phyloP scores from a whole-genome alignment of 371 early-diverging fungal genomes.

The Dichotomocladium elegans region DNA sequence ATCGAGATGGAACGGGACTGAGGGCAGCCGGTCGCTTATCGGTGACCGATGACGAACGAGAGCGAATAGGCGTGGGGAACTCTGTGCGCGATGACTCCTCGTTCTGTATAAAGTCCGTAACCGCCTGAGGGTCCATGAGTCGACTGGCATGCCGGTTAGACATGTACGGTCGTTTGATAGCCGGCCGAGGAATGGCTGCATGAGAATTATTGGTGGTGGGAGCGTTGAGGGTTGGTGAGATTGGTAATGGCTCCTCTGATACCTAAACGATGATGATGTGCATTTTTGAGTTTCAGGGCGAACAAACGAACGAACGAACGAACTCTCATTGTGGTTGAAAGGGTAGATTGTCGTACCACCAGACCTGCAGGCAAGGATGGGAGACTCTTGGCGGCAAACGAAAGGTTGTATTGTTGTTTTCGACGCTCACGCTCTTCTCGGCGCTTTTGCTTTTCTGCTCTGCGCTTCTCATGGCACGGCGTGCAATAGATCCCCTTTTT shows the following conservation, averaged over 20 bases:
- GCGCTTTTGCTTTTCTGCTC: constrained; percentile 27
- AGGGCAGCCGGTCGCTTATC: not conserved
- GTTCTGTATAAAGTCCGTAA: constrained; percentile 10
- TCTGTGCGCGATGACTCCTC: not conserved
- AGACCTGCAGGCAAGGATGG: constrained; percentile 7
- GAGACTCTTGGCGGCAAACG: constrained; percentile 3
- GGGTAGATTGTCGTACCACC: not conserved
- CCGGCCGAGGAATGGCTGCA: constrained; percentile 3
- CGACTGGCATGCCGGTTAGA: constrained; percentile 14
- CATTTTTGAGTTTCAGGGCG: too few species aligned
- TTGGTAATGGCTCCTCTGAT: not conserved
- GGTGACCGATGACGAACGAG: constrained; percentile 33
- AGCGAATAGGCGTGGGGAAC: constrained; percentile 33
- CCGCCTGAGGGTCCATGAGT: constrained; percentile 14
- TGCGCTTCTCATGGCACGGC: constrained; percentile 39
- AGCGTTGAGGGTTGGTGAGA: not conserved
- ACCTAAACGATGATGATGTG: too few species aligned
- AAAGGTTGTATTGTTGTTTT: constrained; percentile 8
- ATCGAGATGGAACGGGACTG: not conserved
- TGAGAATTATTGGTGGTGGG: not conserved
- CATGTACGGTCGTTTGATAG: constrained; percentile 6
- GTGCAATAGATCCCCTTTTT: constrained; percentile 45
- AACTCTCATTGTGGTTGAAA: not conserved
- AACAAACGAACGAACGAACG: not conserved
- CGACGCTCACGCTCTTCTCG: constrained; percentile 31